Conservation (phyloP, 2,329 filamentous ascomycete genomes). For the Exophiala sp. region DNA sequence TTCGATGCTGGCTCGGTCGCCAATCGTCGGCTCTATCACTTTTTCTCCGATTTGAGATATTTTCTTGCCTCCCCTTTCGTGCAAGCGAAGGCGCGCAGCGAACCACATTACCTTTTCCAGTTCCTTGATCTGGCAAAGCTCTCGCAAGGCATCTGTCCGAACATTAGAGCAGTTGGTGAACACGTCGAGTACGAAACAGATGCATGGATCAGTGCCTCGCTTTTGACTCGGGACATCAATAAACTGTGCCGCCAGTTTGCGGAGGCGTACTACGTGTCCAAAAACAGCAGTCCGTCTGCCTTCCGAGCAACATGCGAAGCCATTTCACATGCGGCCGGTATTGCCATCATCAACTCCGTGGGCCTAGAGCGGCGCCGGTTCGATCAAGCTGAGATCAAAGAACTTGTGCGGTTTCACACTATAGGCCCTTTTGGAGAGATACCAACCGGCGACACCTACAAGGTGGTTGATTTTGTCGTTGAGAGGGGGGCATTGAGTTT, state of each 20-base stretch:
- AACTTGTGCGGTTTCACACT: conserved; percentile 74
- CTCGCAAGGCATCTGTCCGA: conserved; percentile 95
- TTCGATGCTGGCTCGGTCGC: conserved; percentile 94
- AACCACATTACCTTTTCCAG: conserved; percentile 83
- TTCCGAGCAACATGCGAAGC: conserved; percentile 51
- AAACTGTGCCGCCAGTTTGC: conserved; percentile 81
- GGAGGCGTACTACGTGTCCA: conserved; percentile 60
- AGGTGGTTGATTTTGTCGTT: conserved; percentile 79
- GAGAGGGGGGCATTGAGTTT: conserved; percentile 91
- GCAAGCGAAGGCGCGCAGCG: conserved; percentile 72
- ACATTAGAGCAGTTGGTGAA: conserved; percentile 82
- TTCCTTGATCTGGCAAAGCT: conserved; percentile 94
- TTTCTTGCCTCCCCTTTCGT: conserved; percentile 84
- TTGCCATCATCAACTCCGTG: conserved; percentile 80
- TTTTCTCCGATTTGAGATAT: conserved; percentile 90
- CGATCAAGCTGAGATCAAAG: conserved; percentile 78
- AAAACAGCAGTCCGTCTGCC: conserved; percentile 12
- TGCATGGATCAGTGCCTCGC: conserved; percentile 91
- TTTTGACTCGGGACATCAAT: conserved; percentile 93
- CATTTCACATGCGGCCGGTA: conserved; percentile 62
- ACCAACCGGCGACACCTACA: conserved; percentile 31
- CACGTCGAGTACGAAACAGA: conserved; percentile 98
- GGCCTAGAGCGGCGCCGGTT: conserved; percentile 85
- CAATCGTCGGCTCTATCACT: conserved; percentile 93
- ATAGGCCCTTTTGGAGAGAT: conserved; percentile 36